Base-by-base conservation (phyloP, 2,329 filamentous ascomycete genomes). In the Epichloe gansuensis region DNA sequence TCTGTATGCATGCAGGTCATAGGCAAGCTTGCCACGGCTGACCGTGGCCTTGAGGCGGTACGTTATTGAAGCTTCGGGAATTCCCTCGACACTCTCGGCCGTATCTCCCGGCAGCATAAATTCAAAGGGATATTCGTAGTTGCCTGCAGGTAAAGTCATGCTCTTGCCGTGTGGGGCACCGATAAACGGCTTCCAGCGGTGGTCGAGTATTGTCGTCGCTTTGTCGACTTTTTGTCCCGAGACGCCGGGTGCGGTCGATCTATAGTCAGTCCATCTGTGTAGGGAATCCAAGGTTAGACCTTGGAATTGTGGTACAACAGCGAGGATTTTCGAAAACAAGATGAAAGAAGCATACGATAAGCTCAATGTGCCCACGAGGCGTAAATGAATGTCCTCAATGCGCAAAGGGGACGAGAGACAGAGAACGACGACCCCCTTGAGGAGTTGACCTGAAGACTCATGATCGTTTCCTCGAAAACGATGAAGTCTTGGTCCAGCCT, bases 21-120 rank as follows among this genome's bases (percentile, higher is more conserved):
- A 91, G 62, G 86, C 83, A 62, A 96, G 83, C 72, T 93, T 94
- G 56, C 90, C 88, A 54, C 91, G 75, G 46, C 85, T 86, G 49
- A 97, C 84, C 50, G 89, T 91, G 2, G 91, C 93, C 69, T 95
- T 95, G 63, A 98, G 76, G 59, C 86, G 84, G 70, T 97, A 98
- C 47, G 88, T 86, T 55, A 97, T 83, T 70, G 86, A 91, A 15
- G 87, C 91, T 60, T 94, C 88, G 52, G 80, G 77, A 53, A 97
- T 74, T 3, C 93, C 93, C 69, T 97, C 93, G 42, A 98, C 81
- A 63, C 89, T 95, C 75, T 97, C 93, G 17, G 88, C 80, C 25
- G 77, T 82, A 61, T 80, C 72, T 53, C 87, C 87, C 15, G 85
- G 78, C n/a, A 91, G 72, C 54, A 86, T 74, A 53, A 84, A 73